Evolutionary conservation across 148 eudicot species (phyloP), one percentile per base, ranked within the genome.

Genomic region (Rheum nobile): DNA sequence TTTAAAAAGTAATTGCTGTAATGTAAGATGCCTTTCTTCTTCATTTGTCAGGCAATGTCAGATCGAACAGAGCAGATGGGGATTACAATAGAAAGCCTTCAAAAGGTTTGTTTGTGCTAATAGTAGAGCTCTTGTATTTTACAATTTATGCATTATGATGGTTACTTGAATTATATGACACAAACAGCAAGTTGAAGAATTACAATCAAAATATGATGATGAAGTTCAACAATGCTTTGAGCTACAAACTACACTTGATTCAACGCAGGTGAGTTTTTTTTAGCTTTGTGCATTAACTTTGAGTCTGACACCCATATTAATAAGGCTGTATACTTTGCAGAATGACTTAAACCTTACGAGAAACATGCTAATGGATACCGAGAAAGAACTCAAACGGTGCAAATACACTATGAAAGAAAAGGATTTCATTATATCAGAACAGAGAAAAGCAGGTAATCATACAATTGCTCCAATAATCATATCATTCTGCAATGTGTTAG

Each of bases 341-440:
- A 83, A 72, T 57, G 82, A 81, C 73, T 78, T 87, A 72, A 71
- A 76, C 41, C 77, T 69, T 75, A 87, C 88, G 31, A 84, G 78
- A 67, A 83, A 77, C 31, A 50, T 72, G 76, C 44, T 87, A 74
- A 74, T 82, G 28, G 78, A 76, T 69, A 79, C 86, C 31, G 88
- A 87, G 68, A 86, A 85, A 61, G 83, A 79, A 31, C 52, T 87
- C 26, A 77, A 70, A 55, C 79, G 73, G 43, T 83, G 88, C 77
- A 80, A 79, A 37, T 87, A 85, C 78, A 71, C 82, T n/a, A 67
- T 87, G 12, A 79, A 77, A 76, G 85, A 87, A 82, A 63, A 80
- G 47, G 90, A 87, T 74, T 87, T 84, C 65, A 67, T 87, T 55
- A 85, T 87, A 65, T 81, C 82, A 41, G 82, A 84, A 63, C 88